Evolutionary conservation across 177 flowering plant genomes (phyloP), one percentile per base, ranked within the genome.

Genomic region (Tripterygium wilfordii): DNA sequence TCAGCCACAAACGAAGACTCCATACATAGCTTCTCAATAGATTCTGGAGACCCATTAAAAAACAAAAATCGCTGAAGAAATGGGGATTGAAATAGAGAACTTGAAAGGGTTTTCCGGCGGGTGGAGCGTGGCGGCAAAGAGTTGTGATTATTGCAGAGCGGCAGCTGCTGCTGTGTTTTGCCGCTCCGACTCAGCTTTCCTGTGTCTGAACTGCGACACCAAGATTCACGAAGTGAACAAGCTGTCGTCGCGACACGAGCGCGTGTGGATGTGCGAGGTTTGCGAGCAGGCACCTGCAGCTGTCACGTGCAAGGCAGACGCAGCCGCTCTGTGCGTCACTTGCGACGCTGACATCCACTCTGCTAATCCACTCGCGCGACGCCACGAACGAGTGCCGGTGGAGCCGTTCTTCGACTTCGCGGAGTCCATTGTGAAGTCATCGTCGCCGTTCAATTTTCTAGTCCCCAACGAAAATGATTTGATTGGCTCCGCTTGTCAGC

Each of bases 281-380:
- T 52, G 63, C 24, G 47, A 60, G 41, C 24, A 46, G 6, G 45
- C 57, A 5, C 56, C 50, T 2, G 60, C 53, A 16, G 53, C 37
- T 18, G 30, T 56, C 23, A 40, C 40, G 17, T 48, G 53, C 53
- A 39, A 41, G 31, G 53, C 48, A 21, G 53, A 56, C 28, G 53
- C 54, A 12, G 54, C 61, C 2, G 15, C 49, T 1, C 61, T 57
- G 40, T 49, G 61, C 43, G 1, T 24, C 61, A 19, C 28, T 5
- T 49, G 54, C 17, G 36, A 57, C 23, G 21, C 2, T 22, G 41
- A n/a, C n/a, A n/a, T n/a, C n/a, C 49, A 57, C 54, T 42, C 54
- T 5, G 54, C 41, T 23, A 56, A 56, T 23, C 43, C 53, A 2
- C 38, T 56, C 10, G 60, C 60, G 14, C 20, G 38, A 2, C 44